Conservation (phyloP, 768 basidiomycete genomes). For the Calocybe gangraenosa region DNA sequence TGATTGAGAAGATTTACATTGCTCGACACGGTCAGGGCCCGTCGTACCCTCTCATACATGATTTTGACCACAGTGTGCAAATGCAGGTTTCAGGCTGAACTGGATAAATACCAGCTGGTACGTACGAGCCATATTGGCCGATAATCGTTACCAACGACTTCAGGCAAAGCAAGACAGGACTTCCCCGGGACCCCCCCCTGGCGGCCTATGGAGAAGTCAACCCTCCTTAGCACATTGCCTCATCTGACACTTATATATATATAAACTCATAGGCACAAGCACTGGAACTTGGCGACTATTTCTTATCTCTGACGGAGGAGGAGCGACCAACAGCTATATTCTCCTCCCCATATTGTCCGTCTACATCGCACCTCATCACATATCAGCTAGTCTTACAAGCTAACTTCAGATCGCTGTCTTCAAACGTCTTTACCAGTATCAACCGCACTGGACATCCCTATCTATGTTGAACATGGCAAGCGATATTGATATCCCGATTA, state of each 20-base stretch:
- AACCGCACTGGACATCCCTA: conserved; percentile 55
- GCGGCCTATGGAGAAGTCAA: conserved; percentile 67
- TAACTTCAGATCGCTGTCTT: conserved; percentile 70
- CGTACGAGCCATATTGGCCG: conserved; percentile 15
- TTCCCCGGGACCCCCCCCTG: conserved; percentile 69
- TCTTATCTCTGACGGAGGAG: conserved; percentile 58
- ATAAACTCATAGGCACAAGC: conserved; percentile 55
- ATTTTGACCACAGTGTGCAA: background rate
- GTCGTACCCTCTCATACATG: background rate
- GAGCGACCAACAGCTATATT: conserved; percentile 75
- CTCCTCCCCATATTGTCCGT: conserved; percentile 80
- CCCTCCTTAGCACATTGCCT: background rate
- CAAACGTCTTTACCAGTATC: conserved; percentile 73
- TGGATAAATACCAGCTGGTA: conserved; percentile 69
- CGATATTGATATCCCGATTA: background rate
- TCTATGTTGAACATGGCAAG: conserved; percentile 77
- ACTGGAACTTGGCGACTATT: conserved; percentile 62
- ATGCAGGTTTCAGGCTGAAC: conserved; percentile 67
- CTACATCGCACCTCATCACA: background rate
- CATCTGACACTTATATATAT: background rate
- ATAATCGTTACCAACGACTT: conserved; percentile 8
- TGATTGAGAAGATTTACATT: conserved; percentile 65
- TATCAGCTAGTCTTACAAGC: background rate
- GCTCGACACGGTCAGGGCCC: conserved; percentile 54
- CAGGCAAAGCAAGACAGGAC: conserved; percentile 64